Percentiles rank a stretch among this genome's conserved stretches.
Evolutionary conservation across 495 filamentous ascomycete genomes (phyloP).

Genomic region (Glarea lozoyensis): DNA sequence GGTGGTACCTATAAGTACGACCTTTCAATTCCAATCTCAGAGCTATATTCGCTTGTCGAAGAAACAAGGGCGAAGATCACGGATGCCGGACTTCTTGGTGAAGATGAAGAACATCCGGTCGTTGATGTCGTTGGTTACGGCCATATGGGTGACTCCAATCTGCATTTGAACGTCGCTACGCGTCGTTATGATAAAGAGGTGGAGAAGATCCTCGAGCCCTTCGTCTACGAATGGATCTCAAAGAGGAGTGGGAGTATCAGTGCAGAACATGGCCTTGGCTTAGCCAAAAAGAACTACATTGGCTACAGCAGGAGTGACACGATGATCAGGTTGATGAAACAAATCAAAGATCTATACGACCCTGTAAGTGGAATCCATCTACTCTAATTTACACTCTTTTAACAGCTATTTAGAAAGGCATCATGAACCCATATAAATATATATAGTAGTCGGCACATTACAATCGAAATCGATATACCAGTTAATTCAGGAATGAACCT

Average conservation of each 20-base stretch:
- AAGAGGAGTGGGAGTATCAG: conserved; percentile 84
- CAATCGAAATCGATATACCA: not conserved
- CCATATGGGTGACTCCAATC: conserved; percentile 93
- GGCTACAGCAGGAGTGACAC: conserved; percentile 83
- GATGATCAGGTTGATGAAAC: conserved; percentile 85
- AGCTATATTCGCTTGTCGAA: conserved; percentile 82
- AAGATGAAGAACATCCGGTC: conserved; percentile 69
- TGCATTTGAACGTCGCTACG: conserved; percentile 83
- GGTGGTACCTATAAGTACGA: conserved; percentile 99
- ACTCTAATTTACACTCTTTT: conserved; percentile 10
- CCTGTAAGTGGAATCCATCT: conserved; percentile 52
- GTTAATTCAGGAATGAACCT: no score
- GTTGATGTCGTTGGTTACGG: conserved; percentile 91
- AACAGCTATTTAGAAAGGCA: conserved; percentile 54
- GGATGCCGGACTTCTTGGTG: conserved; percentile 66
- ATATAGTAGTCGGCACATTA: conserved; percentile 31
- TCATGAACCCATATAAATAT: conserved; percentile 94
- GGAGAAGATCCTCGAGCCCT: conserved; percentile 85
- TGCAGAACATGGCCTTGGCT: conserved; percentile 87
- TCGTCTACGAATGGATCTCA: conserved; percentile 93
- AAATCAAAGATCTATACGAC: conserved; percentile 85
- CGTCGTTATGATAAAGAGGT: conserved; percentile 79
- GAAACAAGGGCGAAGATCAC: conserved; percentile 65
- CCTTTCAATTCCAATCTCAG: conserved; percentile 81
- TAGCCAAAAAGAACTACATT: conserved; percentile 92